Base-by-base conservation (phyloP, 2,329 filamentous ascomycete species). In the Clonostachys sp. region DNA sequence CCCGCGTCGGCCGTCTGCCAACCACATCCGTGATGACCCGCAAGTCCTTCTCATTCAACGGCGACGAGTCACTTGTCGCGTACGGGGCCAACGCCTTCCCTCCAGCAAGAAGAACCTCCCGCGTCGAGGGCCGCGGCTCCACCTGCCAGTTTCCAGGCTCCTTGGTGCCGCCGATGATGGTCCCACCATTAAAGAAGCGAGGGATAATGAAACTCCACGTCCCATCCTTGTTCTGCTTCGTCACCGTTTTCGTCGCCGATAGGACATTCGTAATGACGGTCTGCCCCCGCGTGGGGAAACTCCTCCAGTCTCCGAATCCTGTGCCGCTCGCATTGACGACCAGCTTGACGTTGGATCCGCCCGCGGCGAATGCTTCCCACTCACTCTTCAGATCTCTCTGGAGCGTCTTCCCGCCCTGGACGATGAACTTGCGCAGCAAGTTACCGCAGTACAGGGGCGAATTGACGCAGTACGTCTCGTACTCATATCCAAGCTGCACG, bases 81-180 rank as follows among this genome's bases (percentile, higher is more conserved):
- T 56, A 53, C 6, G 60, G 60, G 42, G 62, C 60, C 24, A 61
- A 56, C 10, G 53, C 49, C 2, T 59, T 57, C 7, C 63, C 65
- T 6, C 57, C 59, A 4, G 47, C 52, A 5, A 86, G 68, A 13
- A 86, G 60, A 30, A 55, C 58, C 35, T 71, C 61, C 36, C 81
- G 63, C 0, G 75, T 73, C 42, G 73, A 68, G 3, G 52, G 47
- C 1, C 69, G 75, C 1, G 79, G 74, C 17, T 67, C 61, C 1
- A 69, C 60, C 41, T 77, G 70, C 75, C 75, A 81, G 57, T 82
- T 69, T 48, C 75, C 65, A 2, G 73, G 71, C 58, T 85, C 75
- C 60, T 83, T 85, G 16, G 81, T 86, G 1, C 82, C 82, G 12
- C 83, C 83, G 34, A 86, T 77, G 40, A 86, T 69, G 1, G 83